A percentile compares a stretch with the other conserved stretches of the same genome.
phyloP scores from a whole-genome alignment of 768 basidiomycete genomes.

The Leucosporidium creatinivorum region DNA sequence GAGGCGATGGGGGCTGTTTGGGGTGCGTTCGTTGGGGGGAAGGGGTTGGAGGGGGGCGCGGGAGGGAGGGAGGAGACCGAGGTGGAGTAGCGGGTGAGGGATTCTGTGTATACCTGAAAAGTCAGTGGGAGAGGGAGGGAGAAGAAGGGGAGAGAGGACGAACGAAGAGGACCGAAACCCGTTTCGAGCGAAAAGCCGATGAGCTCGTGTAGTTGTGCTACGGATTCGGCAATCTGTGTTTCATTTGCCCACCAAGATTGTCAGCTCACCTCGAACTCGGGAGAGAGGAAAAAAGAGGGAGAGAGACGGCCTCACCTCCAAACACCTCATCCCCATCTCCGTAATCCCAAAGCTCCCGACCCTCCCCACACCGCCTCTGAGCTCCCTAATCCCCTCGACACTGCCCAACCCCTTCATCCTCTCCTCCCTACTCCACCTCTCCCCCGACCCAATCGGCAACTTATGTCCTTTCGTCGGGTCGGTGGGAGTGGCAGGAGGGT shows the following conservation, averaged over 20 bases:
- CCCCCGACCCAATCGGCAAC: not conserved
- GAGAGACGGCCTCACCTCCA: conserved; percentile 20
- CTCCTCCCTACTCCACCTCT: conserved; percentile 8
- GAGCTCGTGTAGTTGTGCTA: conserved; percentile 31
- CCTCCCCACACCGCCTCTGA: conserved; percentile 5
- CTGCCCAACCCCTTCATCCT: not conserved
- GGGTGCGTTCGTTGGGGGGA: not conserved
- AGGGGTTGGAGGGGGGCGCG: conserved; percentile 2
- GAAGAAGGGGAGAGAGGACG: not conserved
- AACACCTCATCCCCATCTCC: conserved; percentile 31
- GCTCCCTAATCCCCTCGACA: not conserved
- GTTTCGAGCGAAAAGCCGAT: conserved; percentile 27
- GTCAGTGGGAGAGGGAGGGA: not conserved
- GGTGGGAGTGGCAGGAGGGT: no score
- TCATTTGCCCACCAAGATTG: no score
- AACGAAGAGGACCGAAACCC: conserved; percentile 21
- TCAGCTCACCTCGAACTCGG: no score
- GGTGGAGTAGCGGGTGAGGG: conserved; percentile 18
- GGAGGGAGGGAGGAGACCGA: not conserved
- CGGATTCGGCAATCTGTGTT: conserved; percentile 32
- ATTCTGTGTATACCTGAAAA: no score
- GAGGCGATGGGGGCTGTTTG: not conserved
- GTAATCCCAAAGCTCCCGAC: conserved; percentile 33
- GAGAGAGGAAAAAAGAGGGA: accelerated
- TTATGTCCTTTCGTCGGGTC: not conserved